Percentiles rank a stretch among this genome's conserved stretches.
phyloP scores from a whole-genome alignment of 225 moss, liverwort and hornwort genomes.

The Physcomitrium patens region DNA sequence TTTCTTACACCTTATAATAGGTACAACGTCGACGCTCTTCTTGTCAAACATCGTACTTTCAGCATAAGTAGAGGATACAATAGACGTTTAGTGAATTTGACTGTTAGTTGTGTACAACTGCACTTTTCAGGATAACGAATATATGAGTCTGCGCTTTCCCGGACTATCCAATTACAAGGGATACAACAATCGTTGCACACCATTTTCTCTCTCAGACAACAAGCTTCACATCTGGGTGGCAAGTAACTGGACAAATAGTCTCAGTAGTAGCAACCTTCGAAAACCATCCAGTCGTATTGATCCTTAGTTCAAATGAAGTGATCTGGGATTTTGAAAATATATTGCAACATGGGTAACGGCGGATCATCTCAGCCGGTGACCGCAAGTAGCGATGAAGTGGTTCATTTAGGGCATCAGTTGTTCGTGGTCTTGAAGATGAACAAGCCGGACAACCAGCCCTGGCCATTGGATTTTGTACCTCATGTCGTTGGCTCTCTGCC shows the following conservation, averaged over 20 bases:
- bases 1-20: background rate
- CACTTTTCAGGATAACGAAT: conserved; percentile 5
- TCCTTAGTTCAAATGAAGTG: conserved; percentile 16
- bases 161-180: conserved; percentile 4
- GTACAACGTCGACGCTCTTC: background rate
- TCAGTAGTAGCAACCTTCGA: conserved; percentile 6
- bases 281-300: background rate
- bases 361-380: conserved; percentile 10
- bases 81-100: background rate
- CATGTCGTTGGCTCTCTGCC: conserved; percentile 63
- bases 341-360: conserved; percentile 26
- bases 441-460: conserved; percentile 44
- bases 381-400: background rate
- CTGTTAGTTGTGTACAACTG: background rate
- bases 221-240: background rate
- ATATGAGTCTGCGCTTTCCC: background rate
- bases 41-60: no score
- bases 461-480: conserved; percentile 48
- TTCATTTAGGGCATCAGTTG: conserved; percentile 40
- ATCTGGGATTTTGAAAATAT: background rate
- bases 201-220: background rate
- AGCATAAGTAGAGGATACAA: background rate
- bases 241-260: background rate
- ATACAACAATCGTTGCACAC: background rate
- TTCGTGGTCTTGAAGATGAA: conserved; percentile 59